Evolutionary conservation across 2,329 filamentous ascomycete species (phyloP).

Genomic region (Trichoderma sp.): DNA sequence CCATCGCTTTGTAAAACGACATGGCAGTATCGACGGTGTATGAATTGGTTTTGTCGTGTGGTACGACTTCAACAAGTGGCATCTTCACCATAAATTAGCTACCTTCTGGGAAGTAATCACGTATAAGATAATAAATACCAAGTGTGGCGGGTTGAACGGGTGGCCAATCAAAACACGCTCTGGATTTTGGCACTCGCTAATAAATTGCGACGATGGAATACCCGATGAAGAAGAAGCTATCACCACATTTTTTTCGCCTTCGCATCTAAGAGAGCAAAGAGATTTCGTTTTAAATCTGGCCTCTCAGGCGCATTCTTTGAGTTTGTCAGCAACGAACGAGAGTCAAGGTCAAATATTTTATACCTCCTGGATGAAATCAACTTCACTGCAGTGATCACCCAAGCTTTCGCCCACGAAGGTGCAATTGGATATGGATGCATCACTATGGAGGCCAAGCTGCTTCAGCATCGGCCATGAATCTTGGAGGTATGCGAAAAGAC

Average conservation of each 20-base stretch:
- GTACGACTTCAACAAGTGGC: background rate
- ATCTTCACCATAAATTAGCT: background rate
- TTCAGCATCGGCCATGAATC: background rate
- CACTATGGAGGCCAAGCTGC: background rate
- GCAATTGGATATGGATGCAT: background rate
- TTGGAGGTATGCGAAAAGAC: background rate
- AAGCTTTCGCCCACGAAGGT: background rate
- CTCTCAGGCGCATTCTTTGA: background rate
- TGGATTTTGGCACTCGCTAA: background rate
- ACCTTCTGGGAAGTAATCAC: background rate
- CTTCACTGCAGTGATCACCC: background rate
- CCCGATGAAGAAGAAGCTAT: background rate
- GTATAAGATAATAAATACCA: background rate
- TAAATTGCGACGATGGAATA: background rate
- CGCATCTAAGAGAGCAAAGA: background rate
- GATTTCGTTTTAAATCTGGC: background rate
- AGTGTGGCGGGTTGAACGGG: background rate
- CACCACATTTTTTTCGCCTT: background rate
- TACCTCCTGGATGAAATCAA: background rate
- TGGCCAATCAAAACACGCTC: background rate
- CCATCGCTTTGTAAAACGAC: background rate
- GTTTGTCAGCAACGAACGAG: background rate
- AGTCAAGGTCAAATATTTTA: background rate
- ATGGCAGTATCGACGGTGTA: background rate
- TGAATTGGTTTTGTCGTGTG: background rate